phyloP scores from a whole-genome alignment of 2,329 filamentous ascomycete genomes.

The Drechslerella dactyloides region DNA sequence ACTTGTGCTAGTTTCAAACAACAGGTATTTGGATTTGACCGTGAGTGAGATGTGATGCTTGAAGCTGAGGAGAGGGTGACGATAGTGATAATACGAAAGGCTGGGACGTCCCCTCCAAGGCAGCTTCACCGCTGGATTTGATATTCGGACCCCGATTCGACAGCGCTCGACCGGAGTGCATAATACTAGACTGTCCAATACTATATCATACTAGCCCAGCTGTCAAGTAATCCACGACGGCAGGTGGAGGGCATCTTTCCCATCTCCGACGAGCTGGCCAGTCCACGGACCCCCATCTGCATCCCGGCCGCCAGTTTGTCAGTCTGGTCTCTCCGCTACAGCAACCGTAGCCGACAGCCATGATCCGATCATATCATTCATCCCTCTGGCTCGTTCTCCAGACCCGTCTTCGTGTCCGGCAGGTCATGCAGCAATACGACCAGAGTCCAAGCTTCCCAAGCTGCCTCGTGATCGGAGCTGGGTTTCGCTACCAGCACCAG shows the following conservation, averaged over 20 bases:
- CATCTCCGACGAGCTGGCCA: too few species aligned
- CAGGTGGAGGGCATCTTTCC: too few species aligned
- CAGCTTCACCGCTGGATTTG: background rate
- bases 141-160: background rate
- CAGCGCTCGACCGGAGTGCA: too few species aligned
- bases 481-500: background rate
- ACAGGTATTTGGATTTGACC: too few species aligned
- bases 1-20: too few species aligned
- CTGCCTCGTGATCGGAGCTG: conserved; percentile 34
- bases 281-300: too few species aligned
- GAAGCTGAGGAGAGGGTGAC: too few species aligned
- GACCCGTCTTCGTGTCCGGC: background rate
- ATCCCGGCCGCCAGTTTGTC: background rate
- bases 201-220: too few species aligned
- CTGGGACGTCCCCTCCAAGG: background rate
- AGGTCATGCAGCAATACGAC: background rate
- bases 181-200: too few species aligned
- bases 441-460: conserved; percentile 8
- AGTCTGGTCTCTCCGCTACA: background rate
- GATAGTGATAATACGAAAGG: background rate
- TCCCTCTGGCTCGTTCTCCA: background rate
- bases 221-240: too few species aligned
- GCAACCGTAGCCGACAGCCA: background rate
- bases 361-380: background rate
- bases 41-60: too few species aligned